Conservation (phyloP, 768 basidiomycete genomes). For the Mycena galopus region DNA sequence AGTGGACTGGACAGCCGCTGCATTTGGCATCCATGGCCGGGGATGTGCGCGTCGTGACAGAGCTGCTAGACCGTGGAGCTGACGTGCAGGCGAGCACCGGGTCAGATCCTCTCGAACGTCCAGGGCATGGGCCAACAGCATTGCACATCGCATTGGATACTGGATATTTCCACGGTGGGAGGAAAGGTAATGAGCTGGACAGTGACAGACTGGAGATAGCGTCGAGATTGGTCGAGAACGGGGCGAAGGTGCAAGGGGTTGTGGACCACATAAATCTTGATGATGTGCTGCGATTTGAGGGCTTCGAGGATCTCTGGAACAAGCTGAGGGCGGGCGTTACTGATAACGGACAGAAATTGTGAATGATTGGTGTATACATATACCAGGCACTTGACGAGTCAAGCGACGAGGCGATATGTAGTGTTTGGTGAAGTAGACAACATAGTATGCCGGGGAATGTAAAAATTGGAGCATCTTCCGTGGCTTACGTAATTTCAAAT, state of each 20-base stretch:
- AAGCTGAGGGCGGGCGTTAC: constrained; percentile 24
- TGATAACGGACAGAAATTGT: not conserved
- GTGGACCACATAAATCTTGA: constrained; percentile 5
- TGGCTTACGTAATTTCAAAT: no score
- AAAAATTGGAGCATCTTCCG: no score
- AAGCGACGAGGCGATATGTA: no score
- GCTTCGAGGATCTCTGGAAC: constrained; percentile 27
- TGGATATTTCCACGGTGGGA: constrained; percentile 1
- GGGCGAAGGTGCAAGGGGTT: constrained; percentile 18
- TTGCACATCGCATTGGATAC: constrained; percentile 27
- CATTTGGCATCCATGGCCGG: constrained; percentile 26
- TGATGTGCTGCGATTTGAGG: constrained; percentile 25
- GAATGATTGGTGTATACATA: not conserved
- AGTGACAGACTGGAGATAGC: constrained; percentile 12
- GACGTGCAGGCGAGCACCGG: constrained; percentile 12
- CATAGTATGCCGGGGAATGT: no score
- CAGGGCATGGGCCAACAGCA: constrained; percentile 25
- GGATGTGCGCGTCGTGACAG: not conserved
- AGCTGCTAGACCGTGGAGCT: constrained; percentile 20
- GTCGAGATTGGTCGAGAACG: constrained; percentile 4
- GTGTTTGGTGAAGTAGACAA: no score
- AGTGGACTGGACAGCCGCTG: constrained; percentile 16
- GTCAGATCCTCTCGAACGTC: not conserved
- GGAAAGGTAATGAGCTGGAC: not conserved
- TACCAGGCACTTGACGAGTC: no score